Evolutionary conservation across 2,329 filamentous ascomycete genomes (phyloP), one percentile per base, ranked within the genome.

Genomic region (Alternaria conjuncta): DNA sequence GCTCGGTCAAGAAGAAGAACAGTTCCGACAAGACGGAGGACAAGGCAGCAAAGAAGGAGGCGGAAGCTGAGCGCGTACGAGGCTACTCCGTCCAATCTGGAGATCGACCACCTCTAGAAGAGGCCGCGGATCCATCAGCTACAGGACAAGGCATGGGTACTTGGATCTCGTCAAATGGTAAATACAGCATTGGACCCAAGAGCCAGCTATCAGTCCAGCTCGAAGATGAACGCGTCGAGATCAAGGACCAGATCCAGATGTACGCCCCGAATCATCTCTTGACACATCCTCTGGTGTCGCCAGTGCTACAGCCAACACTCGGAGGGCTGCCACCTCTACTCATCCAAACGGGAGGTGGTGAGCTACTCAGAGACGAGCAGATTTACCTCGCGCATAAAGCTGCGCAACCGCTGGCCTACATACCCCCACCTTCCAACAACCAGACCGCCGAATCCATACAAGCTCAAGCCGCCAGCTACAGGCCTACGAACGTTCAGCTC

Each of bases 371-470:
- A 12, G 96, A 99, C 73, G 96, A 99, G 80, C 96, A 98, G 76
- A 92, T 98, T 56, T 97, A 97, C 68, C 75, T 98, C 13, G 96
- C 95, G 0, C 96, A 99, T 80, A 98, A 98, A 80, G 94, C 93
- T 45, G 94, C 96, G 12, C 89, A 96, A 68, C 96, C 96, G 0
- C 78, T 86, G 23, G 87, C 88, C 63, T 98, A 97, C 72, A 87
- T 91, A 1, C 92, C 92, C 3, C 75, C 75, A 20, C 73, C 75
- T 3, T 79, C 75, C 13, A 78, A 77, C 23, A 73, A 75, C 45
- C 75, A 77, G n/a, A 78, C 78, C 2, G 85, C 87, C 0, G 86
- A 91, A 41, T 84, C 84, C 0, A 84, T 88, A 46, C 82, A 96
- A 64, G 85, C 90, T 32, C 86, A 90, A 41, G 84, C 86, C 63